These are phyloP conservation scores for Orobanche coerulescens DNA, from an alignment of 257 asterid genomes.

Conservation along the genomic window DNA sequence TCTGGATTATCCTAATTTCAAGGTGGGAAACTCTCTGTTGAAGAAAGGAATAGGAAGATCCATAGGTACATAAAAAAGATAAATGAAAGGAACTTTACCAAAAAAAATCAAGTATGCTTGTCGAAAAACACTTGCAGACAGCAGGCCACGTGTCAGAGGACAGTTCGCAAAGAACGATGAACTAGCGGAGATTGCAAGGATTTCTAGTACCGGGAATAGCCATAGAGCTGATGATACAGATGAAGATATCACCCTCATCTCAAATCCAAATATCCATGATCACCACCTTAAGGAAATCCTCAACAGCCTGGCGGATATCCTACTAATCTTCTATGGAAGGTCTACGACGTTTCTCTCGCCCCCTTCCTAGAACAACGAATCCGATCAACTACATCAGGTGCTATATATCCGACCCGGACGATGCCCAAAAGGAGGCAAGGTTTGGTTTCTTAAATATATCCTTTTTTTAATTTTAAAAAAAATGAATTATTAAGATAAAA, in stretches of 20 bases:
- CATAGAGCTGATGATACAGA: constrained; percentile 63
- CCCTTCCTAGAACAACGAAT: no score
- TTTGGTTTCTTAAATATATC: no score
- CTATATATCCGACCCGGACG: no score
- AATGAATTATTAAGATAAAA: no score
- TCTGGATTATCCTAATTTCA: constrained; percentile 59
- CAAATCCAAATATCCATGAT: constrained; percentile 24
- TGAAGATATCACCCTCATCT: constrained; percentile 40
- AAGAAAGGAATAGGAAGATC: constrained; percentile 82
- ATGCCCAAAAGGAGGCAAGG: no score
- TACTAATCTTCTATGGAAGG: no score
- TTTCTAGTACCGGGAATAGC: constrained; percentile 25
- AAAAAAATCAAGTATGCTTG: constrained; percentile 97
- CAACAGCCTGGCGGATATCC: no score
- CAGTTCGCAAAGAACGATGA: constrained; percentile 87
- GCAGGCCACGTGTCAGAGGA: constrained; percentile 91
- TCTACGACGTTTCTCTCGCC: no score
- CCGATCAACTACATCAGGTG: no score
- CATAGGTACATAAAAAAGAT: constrained; percentile 77
- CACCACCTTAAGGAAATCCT: no score
- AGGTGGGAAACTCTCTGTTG: constrained; percentile 74
- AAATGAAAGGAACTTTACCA: constrained; percentile 81
- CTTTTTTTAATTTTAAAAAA: no score
- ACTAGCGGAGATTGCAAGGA: constrained; percentile 43
- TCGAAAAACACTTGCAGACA: constrained; percentile 88